Base-by-base conservation (phyloP, 2,329 filamentous ascomycete species). In the Fonsecaea pedrosoi region DNA sequence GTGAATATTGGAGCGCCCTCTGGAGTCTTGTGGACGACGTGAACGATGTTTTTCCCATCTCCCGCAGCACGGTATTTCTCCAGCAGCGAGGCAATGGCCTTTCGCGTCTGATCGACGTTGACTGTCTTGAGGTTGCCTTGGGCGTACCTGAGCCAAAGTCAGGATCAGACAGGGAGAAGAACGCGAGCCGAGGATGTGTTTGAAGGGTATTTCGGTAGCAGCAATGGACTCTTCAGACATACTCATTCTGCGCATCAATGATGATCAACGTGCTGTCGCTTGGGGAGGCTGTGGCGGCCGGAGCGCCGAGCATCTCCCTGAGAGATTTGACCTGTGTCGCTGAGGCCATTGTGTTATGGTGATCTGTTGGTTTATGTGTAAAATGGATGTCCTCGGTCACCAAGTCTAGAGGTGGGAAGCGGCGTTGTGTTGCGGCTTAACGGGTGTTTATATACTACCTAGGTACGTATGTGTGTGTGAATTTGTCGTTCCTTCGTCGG, bases 191-290 rank as follows among this genome's bases (percentile, higher is more conserved):
- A 32, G 30, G 30, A 32, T 32, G 30, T 25, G 25, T 25, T 25
- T 1, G 25, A 25, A 25, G 25, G 25, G 25, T 1, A 25, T 25
- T 25, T 25, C 25, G 25, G 50, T 13, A 18, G 34, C 48, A 18
- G 21, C 35, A 54, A 32, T 32, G 48, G 10, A 18, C 37, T 25
- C 25, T 48, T 45, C 34, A n/a, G 54, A 15, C 66, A 34, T 89
- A 90, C 77, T 91, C 89, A 74, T 90, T 90, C 73, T 91, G 89
- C 0, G 89, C 89, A 74, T 91, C 88, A 73, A 90, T 87, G 76
- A 91, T 90, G 72, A 91, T 77, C 54, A 91, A 82, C 1, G 84
- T 83, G 69, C 84, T 87, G 77, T 90, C 87, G 53, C 77, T 75
- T 0, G 84, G 78, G 0, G 85, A 84, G 7, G 87, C 87, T 0